Evolutionary conservation across 2,329 filamentous ascomycete genomes (phyloP).

Genomic region (Dendryphion nanum): DNA sequence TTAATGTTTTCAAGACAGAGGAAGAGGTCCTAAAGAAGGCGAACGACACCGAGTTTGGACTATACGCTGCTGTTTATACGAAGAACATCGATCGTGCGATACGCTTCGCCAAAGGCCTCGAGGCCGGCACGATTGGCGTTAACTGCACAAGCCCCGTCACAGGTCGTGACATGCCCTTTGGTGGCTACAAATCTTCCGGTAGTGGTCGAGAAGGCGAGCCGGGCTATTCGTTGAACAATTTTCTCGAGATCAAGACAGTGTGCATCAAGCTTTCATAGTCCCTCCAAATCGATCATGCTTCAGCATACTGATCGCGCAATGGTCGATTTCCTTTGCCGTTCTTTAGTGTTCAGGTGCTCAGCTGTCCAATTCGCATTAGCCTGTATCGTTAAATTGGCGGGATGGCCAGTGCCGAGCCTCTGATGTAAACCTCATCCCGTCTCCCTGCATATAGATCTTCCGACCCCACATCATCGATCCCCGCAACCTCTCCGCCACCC

Average conservation of each 20-base stretch:
- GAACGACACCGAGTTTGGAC: conserved; percentile 82
- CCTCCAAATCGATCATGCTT: too few relatives aligned
- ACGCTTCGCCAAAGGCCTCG: conserved; percentile 40
- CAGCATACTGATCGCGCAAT: too few relatives aligned
- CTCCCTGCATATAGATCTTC: too few relatives aligned
- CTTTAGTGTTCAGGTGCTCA: too few relatives aligned
- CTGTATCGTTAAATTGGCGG: too few relatives aligned
- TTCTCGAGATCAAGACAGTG: conserved; percentile 35
- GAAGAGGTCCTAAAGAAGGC: conserved; percentile 77
- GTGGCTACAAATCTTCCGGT: conserved; percentile 41
- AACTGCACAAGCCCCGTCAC: conserved; percentile 39
- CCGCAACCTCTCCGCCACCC: conserved; percentile 14
- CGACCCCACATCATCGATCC: conserved; percentile 19
- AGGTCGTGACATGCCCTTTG: conserved; percentile 40
- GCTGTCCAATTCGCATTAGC: too few relatives aligned
- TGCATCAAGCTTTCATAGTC: conserved; percentile 25
- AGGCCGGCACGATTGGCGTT: conserved; percentile 41
- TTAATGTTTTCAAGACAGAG: conserved; percentile 71
- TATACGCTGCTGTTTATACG: conserved; percentile 82
- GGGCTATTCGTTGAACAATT: conserved; percentile 30
- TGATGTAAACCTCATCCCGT: too few relatives aligned
- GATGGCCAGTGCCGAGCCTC: too few relatives aligned
- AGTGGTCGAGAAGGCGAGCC: conserved; percentile 36
- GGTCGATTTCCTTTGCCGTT: too few relatives aligned
- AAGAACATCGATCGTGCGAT: conserved; percentile 38